Evolutionary conservation across 176 grass and related monocot genomes (phyloP).

Genomic region (Ensete glaucum): DNA sequence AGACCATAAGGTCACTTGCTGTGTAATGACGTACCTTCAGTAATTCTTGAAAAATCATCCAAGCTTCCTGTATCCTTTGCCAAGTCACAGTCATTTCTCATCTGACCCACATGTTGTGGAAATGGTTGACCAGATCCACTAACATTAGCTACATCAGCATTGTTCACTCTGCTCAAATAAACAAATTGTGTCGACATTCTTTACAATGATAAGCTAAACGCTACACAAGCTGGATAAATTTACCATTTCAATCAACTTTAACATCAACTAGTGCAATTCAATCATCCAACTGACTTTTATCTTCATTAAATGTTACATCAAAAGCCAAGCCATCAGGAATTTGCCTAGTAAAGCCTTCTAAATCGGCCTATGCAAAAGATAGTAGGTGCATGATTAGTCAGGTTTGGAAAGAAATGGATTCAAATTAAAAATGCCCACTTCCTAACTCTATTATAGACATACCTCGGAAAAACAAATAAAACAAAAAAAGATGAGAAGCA

Average conservation of each 20-base stretch:
- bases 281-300: too few species aligned
- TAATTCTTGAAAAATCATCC: slow-evolving; percentile 6
- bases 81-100: slow-evolving; percentile 35
- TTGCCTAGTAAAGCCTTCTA: too few species aligned
- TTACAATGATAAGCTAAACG: not conserved
- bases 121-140: slow-evolving; percentile 41
- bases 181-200: slow-evolving; percentile 3
- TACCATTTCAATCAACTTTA: not conserved
- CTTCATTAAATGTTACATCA: too few species aligned
- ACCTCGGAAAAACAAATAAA: too few species aligned
- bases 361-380: too few species aligned
- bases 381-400: too few species aligned
- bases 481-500: too few species aligned
- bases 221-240: not conserved
- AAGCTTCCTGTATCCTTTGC: slow-evolving; percentile 31
- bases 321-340: too few species aligned
- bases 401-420: too few species aligned
- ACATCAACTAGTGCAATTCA: too few species aligned
- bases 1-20: not conserved
- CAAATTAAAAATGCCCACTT: too few species aligned
- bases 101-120: slow-evolving; percentile 31
- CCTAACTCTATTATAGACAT: too few species aligned
- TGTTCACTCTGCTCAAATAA: slow-evolving; percentile 41
- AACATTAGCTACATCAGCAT: slow-evolving; percentile 42
- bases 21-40: slow-evolving; percentile 10